phyloP scores from a whole-genome alignment of 2,329 filamentous ascomycete species.

The Aureobasidium uvarum region DNA sequence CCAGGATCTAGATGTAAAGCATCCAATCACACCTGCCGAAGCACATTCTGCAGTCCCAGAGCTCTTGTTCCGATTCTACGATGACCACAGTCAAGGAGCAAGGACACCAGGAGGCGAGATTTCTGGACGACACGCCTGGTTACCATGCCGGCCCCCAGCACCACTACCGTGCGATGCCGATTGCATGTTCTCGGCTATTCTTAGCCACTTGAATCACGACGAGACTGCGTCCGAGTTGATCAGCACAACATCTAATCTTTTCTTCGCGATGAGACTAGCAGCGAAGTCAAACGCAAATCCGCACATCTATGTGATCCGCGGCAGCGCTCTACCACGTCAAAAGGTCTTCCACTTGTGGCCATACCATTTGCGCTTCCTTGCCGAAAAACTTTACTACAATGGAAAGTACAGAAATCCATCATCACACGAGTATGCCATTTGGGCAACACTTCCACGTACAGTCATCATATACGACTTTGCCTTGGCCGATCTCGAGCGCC shows the following conservation, averaged over 20 bases:
- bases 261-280: conserved; percentile 6
- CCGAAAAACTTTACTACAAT: background rate
- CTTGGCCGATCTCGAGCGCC: background rate
- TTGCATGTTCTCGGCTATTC: background rate
- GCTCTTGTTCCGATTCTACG: too few species aligned
- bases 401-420: background rate
- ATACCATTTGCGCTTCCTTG: background rate
- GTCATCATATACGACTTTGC: conserved; percentile 5
- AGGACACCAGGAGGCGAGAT: too few species aligned
- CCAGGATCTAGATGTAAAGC: too few species aligned
- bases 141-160: too few species aligned
- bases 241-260: conserved; percentile 2
- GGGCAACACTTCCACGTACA: background rate
- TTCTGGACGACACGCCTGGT: too few species aligned
- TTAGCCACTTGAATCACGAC: background rate
- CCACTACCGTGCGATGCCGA: background rate
- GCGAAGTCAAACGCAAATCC: background rate
- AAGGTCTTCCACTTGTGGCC: background rate
- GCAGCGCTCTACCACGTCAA: background rate
- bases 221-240: background rate
- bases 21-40: too few species aligned
- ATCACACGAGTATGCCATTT: background rate
- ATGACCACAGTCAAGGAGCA: too few species aligned
- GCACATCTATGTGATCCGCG: background rate
- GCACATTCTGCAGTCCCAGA: too few species aligned